Evolutionary conservation across 2,329 filamentous ascomycete genomes (phyloP), one percentile per base, ranked within the genome.

Genomic region (Parasarocladium wereldwijsianum): DNA sequence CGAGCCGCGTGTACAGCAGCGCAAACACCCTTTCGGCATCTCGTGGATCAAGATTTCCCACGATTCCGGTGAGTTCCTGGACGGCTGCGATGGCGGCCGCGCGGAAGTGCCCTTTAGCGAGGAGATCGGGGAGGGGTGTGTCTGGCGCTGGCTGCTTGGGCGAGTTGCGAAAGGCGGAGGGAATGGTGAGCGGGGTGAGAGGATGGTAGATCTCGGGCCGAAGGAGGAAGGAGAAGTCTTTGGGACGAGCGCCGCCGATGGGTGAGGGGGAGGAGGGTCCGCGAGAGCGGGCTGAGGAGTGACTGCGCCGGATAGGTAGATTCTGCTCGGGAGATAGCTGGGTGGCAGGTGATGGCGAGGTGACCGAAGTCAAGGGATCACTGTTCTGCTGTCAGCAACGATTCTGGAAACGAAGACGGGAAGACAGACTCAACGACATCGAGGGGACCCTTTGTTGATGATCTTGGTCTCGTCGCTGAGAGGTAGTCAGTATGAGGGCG

Each of bases 171-270:
- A 93, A 87, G 3, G 83, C 56, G 0, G 59, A 44, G 0, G 73
- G 70, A 9, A 75, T 52, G 37, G 65, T 62, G 25, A 72, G 63
- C 11, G 66, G 67, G 1, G 78, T 75, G 15, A 94, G 62, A 2
- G 78, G 73, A 47, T 93, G 86, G 58, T 87, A 94, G 33, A 86
- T 77, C 38, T 83, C 72, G 3, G 82, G 76, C 13, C 76, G 71
- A 8, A 90, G 68, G 26, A 94, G 72, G 49, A 79, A 87, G 12
- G 76, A 72, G 40, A 93, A 80, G 56, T 93, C 78, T 43, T 81
- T 79, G 26, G 46, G 40, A 3, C 41, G 42, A 2, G 35, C 28
- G 24, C 54, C 49, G 10, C 46, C 49, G 11, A 54, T 29, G 8
- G 47, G 37, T 14, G 42, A 38, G 8, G 49, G 45, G 3, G 49